Evolutionary conservation across 305 asterid genomes (phyloP), one percentile per base, ranked within the genome.

Genomic region (Stenogyne calaminthoides): DNA sequence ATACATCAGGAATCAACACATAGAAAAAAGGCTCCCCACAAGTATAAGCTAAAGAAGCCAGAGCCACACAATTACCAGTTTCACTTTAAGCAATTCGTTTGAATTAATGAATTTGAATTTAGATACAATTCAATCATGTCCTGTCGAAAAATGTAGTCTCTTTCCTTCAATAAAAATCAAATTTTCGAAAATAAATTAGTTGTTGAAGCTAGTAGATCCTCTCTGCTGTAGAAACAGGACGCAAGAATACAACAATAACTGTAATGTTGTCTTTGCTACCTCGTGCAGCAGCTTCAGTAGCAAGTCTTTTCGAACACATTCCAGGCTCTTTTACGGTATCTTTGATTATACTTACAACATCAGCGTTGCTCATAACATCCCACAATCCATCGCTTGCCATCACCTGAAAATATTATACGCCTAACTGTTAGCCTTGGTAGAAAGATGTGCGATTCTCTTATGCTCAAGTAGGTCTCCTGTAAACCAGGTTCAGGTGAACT

Each of bases 321-420:
- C 96, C 97, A 1, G 92, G 82, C 76, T 90, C 98, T 83, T 94
- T 94, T 36, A 94, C 99, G 0, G 98, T 95, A 81, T 92, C 92
- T 76, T 81, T 86, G 72, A 95, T 86, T 70, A 95, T 88, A 71
- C 83, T 81, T 25, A 90, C 85, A 1, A 90, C 97, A 25, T 95
- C 97, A 15, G 60, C 74, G 18, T 90, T 82, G 79, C 89, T 89
- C 79, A 95, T 18, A 6, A 83, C 95, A 58, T 95, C 99, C 97
- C 99, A 95, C 27, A 95, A 83, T 44, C 99, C 98, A 64, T 95
- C 99, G 62, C 96, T 90, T 4, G 88, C 96, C 94, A 95, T 90
- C 61, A 95, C 99, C 99, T 92, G 84, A 56, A 65, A 74, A 10
- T 18, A 42, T 76, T 27, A 64, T 6, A 61, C 3, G 7, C 11